Evolutionary conservation across 768 basidiomycete species (phyloP).

Genomic region (Psilocybe cubensis): DNA sequence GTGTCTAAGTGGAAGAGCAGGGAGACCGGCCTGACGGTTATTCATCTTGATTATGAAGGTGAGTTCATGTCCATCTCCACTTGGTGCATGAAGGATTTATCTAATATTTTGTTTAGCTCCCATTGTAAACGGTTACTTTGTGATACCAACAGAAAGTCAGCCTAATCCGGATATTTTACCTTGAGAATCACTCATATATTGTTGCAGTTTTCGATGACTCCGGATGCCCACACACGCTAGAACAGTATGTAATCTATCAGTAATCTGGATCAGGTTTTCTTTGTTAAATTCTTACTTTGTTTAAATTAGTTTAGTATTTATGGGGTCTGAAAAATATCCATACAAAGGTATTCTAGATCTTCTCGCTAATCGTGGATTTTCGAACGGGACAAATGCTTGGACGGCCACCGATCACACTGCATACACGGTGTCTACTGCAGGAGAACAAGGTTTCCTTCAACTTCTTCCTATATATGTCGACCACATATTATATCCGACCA

Average conservation of each 20-base stretch:
- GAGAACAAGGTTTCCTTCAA: slow-evolving; percentile 89
- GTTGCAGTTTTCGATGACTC: slow-evolving; percentile 86
- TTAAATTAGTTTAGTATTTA: slow-evolving; percentile 75
- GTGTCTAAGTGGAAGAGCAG: slow-evolving; percentile 91
- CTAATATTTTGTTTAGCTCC: slow-evolving; percentile 55
- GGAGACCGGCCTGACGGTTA: slow-evolving; percentile 84
- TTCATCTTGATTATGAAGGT: slow-evolving; percentile 93
- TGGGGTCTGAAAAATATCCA: slow-evolving; percentile 95
- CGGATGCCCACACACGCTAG: slow-evolving; percentile 94
- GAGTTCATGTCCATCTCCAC: slow-evolving; percentile 19
- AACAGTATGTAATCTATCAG: slow-evolving; percentile 72
- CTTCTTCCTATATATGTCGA: slow-evolving; percentile 90
- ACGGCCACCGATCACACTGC: slow-evolving; percentile 95
- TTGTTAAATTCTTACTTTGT: slow-evolving; percentile 5
- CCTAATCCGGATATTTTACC: neutral
- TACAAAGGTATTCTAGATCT: slow-evolving; percentile 96
- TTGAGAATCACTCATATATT: neutral
- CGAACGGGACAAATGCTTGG: slow-evolving; percentile 95
- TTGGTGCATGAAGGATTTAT: slow-evolving; percentile 1
- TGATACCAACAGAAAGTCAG: slow-evolving; percentile 87
- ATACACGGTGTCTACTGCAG: slow-evolving; percentile 95
- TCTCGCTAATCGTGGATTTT: slow-evolving; percentile 92
- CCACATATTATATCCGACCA: slow-evolving; percentile 95
- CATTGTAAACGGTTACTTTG: slow-evolving; percentile 90
- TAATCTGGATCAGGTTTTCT: neutral